Evolutionary conservation across 805 yeast species (phyloP).

Genomic region (Candida easanensis): DNA sequence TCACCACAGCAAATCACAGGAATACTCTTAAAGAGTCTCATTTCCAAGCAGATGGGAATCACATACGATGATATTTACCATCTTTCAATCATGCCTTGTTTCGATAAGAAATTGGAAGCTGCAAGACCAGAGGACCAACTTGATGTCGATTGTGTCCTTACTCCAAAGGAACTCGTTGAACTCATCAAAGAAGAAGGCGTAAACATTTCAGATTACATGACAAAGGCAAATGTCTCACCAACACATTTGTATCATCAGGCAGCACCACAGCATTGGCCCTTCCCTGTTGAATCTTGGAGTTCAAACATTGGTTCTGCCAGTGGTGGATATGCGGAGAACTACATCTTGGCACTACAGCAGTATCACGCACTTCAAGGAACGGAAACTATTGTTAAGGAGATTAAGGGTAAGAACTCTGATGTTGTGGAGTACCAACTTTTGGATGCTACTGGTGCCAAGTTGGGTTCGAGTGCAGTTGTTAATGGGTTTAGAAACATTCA

Average conservation of each 20-base stretch:
- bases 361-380: conserved; percentile 19
- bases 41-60: conserved; percentile 33
- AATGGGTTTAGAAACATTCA: conserved; percentile 96
- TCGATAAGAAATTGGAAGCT: conserved; percentile 94
- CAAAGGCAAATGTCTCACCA: conserved; percentile 15
- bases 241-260: conserved; percentile 28
- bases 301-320: conserved; percentile 78
- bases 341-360: conserved; percentile 43
- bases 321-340: conserved; percentile 85
- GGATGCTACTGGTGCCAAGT: conserved; percentile 31
- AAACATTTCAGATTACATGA: conserved; percentile 31
- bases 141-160: conserved; percentile 85
- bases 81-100: conserved; percentile 91
- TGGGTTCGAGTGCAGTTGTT: conserved; percentile 63
- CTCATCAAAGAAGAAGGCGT: conserved; percentile 55
- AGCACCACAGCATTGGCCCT: conserved; percentile 67
- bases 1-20: conserved; percentile 97
- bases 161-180: conserved; percentile 83
- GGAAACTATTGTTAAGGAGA: conserved; percentile 30
- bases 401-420: conserved; percentile 71
- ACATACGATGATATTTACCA: conserved; percentile 56
- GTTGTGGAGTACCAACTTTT: conserved; percentile 65
- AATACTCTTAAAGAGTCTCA: conserved; percentile 56
- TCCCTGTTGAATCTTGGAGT: conserved; percentile 58
- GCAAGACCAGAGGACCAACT: conserved; percentile 68